Conservation (phyloP, 2,329 filamentous ascomycete genomes). For the Trichoderma sp. region DNA sequence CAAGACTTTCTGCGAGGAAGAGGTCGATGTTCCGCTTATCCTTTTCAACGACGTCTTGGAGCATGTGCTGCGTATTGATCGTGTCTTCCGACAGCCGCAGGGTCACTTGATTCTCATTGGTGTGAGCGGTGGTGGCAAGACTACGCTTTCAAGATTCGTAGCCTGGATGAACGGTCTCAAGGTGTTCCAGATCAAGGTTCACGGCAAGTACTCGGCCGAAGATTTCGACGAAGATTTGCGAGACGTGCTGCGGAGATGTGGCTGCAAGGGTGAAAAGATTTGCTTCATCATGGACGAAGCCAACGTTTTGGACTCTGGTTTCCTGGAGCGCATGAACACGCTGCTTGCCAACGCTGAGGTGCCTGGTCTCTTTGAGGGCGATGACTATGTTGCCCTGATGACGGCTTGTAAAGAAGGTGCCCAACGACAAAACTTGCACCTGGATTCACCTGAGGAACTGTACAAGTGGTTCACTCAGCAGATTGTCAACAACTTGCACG, state of each 20-base stretch:
- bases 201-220: conserved; percentile 96
- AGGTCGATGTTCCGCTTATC: conserved; percentile 96
- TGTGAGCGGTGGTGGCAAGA: conserved; percentile 98
- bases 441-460: conserved; percentile 98
- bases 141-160: conserved; percentile 94
- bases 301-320: conserved; percentile 97
- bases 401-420: conserved; percentile 98
- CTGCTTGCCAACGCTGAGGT: conserved; percentile 99
- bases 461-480: conserved; percentile 99
- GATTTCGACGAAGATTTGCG: conserved; percentile 98
- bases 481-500: conserved; percentile 97
- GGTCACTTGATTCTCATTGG: conserved; percentile 98
- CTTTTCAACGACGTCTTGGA: conserved; percentile 99
- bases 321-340: conserved; percentile 99
- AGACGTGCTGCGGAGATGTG: conserved; percentile 87
- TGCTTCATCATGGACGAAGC: conserved; percentile 99
- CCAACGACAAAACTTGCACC: conserved; percentile 88
- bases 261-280: conserved; percentile 98
- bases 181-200: conserved; percentile 99
- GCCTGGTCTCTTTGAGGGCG: conserved; percentile 97
- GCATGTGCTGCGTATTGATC: conserved; percentile 96
- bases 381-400: conserved; percentile 98
- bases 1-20: conserved; percentile 98
- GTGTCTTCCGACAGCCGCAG: conserved; percentile 97
- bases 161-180: conserved; percentile 99